These are phyloP conservation scores for Cephalotrichum gorgonifer DNA, from an alignment of 2,329 filamentous ascomycete species.

Conservation along the genomic window DNA sequence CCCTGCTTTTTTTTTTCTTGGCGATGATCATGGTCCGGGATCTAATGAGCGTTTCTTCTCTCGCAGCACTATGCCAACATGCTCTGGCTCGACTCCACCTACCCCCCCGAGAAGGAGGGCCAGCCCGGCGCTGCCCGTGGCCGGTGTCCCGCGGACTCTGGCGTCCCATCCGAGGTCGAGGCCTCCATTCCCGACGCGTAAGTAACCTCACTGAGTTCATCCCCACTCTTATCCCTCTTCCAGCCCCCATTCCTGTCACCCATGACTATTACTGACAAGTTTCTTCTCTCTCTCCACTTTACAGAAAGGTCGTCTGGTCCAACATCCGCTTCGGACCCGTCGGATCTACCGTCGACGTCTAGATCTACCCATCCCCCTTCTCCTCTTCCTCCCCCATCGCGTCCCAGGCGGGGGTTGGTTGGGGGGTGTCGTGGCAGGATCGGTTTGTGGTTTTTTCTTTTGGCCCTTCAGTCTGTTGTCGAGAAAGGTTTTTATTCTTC, in stretches of 20 bases:
- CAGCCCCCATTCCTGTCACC: no score
- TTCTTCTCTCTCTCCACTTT: no score
- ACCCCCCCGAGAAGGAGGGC: conserved; percentile 30
- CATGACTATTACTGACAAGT: no score
- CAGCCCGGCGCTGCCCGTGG: conserved; percentile 14
- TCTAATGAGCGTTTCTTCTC: not conserved
- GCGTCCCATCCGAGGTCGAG: conserved; percentile 14
- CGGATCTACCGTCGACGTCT: conserved; percentile 23
- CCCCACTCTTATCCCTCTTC: no score
- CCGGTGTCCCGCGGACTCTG: conserved; percentile 13
- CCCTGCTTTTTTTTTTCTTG: not conserved
- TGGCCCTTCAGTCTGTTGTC: no score
- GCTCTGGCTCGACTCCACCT: conserved; percentile 64
- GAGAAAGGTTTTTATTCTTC: not conserved
- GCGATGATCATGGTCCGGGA: not conserved
- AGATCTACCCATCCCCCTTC: not conserved
- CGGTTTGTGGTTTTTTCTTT: no score
- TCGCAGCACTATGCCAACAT: conserved; percentile 48
- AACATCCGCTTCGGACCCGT: conserved; percentile 39
- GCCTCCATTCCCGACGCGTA: conserved; percentile 13
- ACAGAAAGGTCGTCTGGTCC: conserved; percentile 29
- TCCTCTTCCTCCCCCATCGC: not conserved
- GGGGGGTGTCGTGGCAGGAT: not conserved
- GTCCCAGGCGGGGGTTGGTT: no score
- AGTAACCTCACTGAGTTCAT: not conserved